Evolutionary conservation across 148 eudicot genomes (phyloP).

Genomic region (Silene conica): DNA sequence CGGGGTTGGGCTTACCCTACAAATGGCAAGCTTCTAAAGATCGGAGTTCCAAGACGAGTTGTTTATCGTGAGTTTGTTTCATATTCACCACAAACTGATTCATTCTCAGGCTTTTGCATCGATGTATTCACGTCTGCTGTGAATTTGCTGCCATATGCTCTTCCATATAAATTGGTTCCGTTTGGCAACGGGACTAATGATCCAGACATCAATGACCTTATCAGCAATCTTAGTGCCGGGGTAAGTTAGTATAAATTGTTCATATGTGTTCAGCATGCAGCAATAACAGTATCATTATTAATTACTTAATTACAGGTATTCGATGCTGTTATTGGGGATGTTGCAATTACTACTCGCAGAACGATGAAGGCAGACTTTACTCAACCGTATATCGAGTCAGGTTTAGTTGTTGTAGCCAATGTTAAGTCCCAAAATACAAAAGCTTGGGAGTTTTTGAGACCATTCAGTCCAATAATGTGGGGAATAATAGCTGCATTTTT

Average conservation of each 20-base stretch:
- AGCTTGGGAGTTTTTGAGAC: conserved; percentile 32
- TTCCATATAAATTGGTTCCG: conserved; percentile 39
- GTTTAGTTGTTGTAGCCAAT: conserved; percentile 27
- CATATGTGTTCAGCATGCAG: neutral
- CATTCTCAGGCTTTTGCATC: conserved; percentile 36
- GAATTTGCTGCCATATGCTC: conserved; percentile 32
- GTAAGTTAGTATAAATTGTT: conserved; percentile 31
- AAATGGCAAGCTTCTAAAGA: conserved; percentile 28
- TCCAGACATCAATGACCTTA: conserved; percentile 32
- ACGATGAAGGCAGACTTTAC: conserved; percentile 32
- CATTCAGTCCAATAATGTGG: conserved; percentile 29
- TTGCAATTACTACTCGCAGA: conserved; percentile 42
- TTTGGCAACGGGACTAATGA: conserved; percentile 21
- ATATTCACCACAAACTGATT: conserved; percentile 14
- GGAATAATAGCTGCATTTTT: conserved; percentile 19
- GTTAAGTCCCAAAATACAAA: conserved; percentile 2
- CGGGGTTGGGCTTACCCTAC: conserved; percentile 34
- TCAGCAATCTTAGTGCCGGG: conserved; percentile 34
- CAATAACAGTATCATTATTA: neutral
- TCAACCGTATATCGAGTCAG: conserved; percentile 31
- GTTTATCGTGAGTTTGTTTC: conserved; percentile 38
- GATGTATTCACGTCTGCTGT: conserved; percentile 45
- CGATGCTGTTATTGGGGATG: conserved; percentile 51
- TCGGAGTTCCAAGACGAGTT: conserved; percentile 38
- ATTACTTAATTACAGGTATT: conserved; percentile 25